phyloP scores from a whole-genome alignment of 2,329 filamentous ascomycete genomes.

The Arthrinium phaeospermum region DNA sequence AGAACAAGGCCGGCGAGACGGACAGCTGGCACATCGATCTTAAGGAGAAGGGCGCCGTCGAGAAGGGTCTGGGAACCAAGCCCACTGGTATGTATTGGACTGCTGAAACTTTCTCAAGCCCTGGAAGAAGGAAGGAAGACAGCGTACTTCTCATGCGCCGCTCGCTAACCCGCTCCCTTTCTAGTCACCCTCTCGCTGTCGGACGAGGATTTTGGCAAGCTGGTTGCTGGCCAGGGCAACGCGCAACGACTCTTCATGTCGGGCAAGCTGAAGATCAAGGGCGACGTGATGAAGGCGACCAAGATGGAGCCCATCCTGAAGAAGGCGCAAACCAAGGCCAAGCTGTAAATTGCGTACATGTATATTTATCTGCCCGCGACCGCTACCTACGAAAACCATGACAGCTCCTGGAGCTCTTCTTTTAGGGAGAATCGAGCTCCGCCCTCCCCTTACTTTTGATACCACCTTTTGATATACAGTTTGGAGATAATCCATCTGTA shows the following conservation, averaged over 20 bases:
- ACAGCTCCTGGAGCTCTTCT: neutral
- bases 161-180: neutral
- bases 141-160: neutral
- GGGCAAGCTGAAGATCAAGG: conserved; percentile 98
- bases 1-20: conserved; percentile 81
- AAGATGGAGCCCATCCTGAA: conserved; percentile 93
- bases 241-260: conserved; percentile 96
- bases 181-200: conserved; percentile 84
- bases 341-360: conserved; percentile 66
- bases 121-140: neutral
- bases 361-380: neutral
- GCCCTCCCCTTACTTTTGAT: neutral
- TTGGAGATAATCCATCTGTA: neutral
- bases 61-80: conserved; percentile 79
- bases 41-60: conserved; percentile 85
- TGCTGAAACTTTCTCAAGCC: neutral
- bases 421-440: neutral
- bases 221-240: conserved; percentile 87
- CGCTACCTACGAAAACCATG: neutral
- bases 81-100: conserved; percentile 70
- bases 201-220: conserved; percentile 84
- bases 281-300: conserved; percentile 97
- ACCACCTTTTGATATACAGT: neutral
- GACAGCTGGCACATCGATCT: conserved; percentile 95
- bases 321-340: conserved; percentile 84